phyloP scores from a whole-genome alignment of 2,329 filamentous ascomycete genomes.

The Penicillium sp. region DNA sequence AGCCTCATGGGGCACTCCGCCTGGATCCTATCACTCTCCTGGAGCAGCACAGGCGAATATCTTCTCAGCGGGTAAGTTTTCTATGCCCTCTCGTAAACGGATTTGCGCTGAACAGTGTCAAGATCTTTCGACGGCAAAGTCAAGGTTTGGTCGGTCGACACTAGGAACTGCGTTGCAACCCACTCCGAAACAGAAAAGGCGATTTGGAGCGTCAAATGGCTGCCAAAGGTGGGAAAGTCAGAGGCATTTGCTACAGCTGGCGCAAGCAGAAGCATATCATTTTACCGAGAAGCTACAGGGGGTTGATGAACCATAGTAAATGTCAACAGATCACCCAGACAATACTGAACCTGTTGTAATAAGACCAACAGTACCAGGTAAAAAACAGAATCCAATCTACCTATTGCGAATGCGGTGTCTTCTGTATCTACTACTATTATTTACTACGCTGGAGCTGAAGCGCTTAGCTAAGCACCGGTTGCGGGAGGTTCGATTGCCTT shows the following conservation, averaged over 20 bases:
- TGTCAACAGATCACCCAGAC: background rate
- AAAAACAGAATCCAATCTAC: background rate
- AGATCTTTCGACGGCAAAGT: slow-evolving; percentile 88
- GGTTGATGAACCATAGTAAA: slow-evolving; percentile 43
- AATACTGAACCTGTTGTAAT: background rate
- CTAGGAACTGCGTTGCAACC: slow-evolving; percentile 83
- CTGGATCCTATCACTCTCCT: slow-evolving; percentile 91
- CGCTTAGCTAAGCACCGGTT: slow-evolving; percentile 34
- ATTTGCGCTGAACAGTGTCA: slow-evolving; percentile 31
- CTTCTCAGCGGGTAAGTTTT: slow-evolving; percentile 74
- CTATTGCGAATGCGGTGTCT: background rate
- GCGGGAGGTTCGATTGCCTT: slow-evolving; percentile 27
- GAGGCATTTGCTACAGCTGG: slow-evolving; percentile 81
- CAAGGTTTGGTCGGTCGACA: slow-evolving; percentile 93
- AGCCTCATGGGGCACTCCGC: slow-evolving; percentile 79
- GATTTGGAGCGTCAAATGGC: slow-evolving; percentile 83
- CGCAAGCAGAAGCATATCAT: slow-evolving; percentile 74
- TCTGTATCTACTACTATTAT: background rate
- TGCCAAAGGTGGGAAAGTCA: slow-evolving; percentile 68
- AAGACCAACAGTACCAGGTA: background rate
- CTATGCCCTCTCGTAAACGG: background rate
- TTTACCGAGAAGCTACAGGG: slow-evolving; percentile 84
- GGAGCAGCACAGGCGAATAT: slow-evolving; percentile 92
- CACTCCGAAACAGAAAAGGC: slow-evolving; percentile 88
- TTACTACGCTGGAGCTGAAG: background rate